phyloP scores from a whole-genome alignment of 2,329 filamentous ascomycete species.

The Alternaria triticina region DNA sequence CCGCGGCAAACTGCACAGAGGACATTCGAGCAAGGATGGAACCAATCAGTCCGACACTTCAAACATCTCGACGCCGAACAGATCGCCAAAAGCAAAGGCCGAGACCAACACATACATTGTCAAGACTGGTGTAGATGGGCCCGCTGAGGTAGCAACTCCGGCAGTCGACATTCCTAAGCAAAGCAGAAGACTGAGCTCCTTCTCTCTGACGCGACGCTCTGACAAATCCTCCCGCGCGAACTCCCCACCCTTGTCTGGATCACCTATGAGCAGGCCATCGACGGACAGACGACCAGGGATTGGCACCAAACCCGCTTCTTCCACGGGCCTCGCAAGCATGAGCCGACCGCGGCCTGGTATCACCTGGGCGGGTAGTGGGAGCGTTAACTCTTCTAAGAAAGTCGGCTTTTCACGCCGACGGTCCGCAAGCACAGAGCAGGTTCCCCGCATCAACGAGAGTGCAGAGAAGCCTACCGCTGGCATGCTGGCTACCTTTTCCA shows the following conservation, averaged over 20 bases:
- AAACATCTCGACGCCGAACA: constrained; percentile 1
- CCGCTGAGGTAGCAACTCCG: constrained; percentile 29
- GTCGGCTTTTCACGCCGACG: constrained; percentile 38
- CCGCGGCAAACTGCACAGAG: constrained; percentile 32
- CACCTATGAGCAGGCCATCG: constrained; percentile 43
- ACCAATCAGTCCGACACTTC: constrained; percentile 2
- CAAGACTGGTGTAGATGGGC: constrained; percentile 39
- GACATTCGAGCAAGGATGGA: constrained; percentile 10
- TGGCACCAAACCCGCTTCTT: constrained; percentile 34
- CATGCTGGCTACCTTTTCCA: constrained; percentile 46
- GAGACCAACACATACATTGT: constrained; percentile 29
- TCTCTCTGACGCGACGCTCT: constrained; percentile 48
- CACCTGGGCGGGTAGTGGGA: constrained; percentile 37
- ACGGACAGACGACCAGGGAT: constrained; percentile 17
- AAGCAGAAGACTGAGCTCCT: constrained; percentile 43
- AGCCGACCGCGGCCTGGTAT: constrained; percentile 33
- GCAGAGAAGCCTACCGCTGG: constrained; percentile 39
- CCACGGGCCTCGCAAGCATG: constrained; percentile 40
- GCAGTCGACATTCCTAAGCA: constrained; percentile 33
- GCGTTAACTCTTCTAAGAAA: constrained; percentile 25
- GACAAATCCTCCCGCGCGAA: constrained; percentile 46
- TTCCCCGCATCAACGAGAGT: constrained; percentile 33
- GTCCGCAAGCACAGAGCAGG: constrained; percentile 46
- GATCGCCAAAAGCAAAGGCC: constrained; percentile 7
- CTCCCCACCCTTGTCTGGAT: constrained; percentile 46